Conservation (phyloP, 2,329 filamentous ascomycete genomes). For the Didymella pinodella region DNA sequence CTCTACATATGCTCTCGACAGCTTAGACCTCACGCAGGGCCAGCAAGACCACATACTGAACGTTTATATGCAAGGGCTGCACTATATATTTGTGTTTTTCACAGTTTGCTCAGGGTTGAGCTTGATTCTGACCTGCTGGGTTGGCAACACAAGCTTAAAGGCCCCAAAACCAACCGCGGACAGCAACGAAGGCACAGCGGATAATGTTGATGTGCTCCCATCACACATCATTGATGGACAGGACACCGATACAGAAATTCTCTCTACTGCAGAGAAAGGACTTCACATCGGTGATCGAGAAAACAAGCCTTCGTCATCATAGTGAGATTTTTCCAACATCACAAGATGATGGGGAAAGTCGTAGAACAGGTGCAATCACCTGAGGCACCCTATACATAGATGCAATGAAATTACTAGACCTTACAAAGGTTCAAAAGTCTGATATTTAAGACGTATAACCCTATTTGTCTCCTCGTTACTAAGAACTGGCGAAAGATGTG, state of each 20-base stretch:
- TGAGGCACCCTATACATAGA: background rate
- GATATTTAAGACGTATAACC: background rate
- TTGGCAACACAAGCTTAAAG: slow-evolving; percentile 36
- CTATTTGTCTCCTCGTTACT: background rate
- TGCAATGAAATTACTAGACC: background rate
- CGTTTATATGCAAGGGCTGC: slow-evolving; percentile 30
- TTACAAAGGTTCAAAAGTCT: background rate
- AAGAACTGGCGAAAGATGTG: background rate
- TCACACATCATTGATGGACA: background rate
- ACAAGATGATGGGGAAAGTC: no score
- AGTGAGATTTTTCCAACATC: background rate
- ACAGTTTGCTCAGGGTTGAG: slow-evolving; percentile 26
- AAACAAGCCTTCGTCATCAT: background rate
- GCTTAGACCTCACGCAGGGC: slow-evolving; percentile 17
- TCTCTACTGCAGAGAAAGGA: background rate
- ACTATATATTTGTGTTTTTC: slow-evolving; percentile 34
- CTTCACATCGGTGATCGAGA: background rate
- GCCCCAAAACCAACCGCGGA: slow-evolving; percentile 29
- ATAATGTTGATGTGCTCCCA: background rate
- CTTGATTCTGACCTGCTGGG: slow-evolving; percentile 29
- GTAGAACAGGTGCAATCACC: no score
- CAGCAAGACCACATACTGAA: slow-evolving; percentile 13
- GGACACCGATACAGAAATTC: background rate
- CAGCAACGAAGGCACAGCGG: slow-evolving; percentile 9
- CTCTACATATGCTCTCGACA: slow-evolving; percentile 30